Evolutionary conservation across 2,329 filamentous ascomycete genomes (phyloP).

Genomic region (Madurella fahalii): DNA sequence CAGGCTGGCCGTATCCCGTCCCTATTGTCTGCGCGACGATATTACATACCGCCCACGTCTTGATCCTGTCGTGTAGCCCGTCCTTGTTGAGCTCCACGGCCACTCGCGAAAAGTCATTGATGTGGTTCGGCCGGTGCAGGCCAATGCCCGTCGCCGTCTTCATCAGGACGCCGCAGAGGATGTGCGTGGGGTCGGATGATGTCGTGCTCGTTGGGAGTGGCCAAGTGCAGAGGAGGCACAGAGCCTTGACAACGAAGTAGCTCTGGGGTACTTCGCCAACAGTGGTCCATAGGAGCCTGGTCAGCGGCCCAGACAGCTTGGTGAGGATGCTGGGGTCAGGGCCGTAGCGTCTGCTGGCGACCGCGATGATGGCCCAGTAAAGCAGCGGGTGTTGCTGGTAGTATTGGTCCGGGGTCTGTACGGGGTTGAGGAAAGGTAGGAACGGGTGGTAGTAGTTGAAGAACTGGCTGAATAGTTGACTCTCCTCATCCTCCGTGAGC

Average conservation of each 20-base stretch:
- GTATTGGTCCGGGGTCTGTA: constrained; percentile 66
- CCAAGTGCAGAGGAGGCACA: constrained; percentile 78
- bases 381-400: constrained; percentile 74
- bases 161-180: constrained; percentile 80
- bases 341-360: constrained; percentile 68
- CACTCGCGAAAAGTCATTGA: constrained; percentile 76
- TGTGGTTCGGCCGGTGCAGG: constrained; percentile 74
- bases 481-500: constrained; percentile 59
- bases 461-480: constrained; percentile 67
- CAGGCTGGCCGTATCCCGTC: constrained; percentile 80
- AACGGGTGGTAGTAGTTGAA: constrained; percentile 74
- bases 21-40: constrained; percentile 77
- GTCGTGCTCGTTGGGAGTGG: constrained; percentile 78
- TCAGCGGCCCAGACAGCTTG: constrained; percentile 64
- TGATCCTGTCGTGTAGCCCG: constrained; percentile 72
- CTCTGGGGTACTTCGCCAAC: constrained; percentile 73
- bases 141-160: constrained; percentile 81
- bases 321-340: constrained; percentile 61
- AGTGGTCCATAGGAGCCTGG: constrained; percentile 70
- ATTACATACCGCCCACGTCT: constrained; percentile 82
- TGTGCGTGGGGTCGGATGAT: constrained; percentile 75
- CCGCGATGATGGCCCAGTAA: constrained; percentile 79
- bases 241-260: constrained; percentile 76
- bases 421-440: constrained; percentile 67
- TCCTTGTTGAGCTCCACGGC: constrained; percentile 72